Evolutionary conservation across 768 basidiomycete genomes (phyloP).

Genomic region (Calocera cornea): DNA sequence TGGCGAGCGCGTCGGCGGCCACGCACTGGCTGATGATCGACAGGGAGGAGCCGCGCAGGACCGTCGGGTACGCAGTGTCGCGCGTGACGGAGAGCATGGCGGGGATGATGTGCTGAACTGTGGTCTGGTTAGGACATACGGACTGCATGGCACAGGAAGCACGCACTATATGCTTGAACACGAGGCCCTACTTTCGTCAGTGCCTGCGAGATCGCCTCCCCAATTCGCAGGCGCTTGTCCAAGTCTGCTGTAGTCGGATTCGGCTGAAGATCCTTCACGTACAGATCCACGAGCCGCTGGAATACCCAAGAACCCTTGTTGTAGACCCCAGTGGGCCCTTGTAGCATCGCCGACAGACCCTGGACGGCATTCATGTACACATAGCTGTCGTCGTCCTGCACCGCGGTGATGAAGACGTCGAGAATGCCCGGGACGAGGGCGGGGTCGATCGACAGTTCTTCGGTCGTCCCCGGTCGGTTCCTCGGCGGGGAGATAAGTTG

Average conservation of each 20-base stretch:
- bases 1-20: conserved; percentile 45
- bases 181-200: conserved; percentile 59
- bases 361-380: conserved; percentile 87
- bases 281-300: conserved; percentile 40
- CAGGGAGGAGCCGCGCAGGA: conserved; percentile 53
- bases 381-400: conserved; percentile 92
- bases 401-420: conserved; percentile 68
- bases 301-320: conserved; percentile 48
- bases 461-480: conserved; percentile 6
- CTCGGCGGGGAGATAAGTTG: conserved; percentile 46
- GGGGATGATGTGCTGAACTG: conserved; percentile 58
- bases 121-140: conserved; percentile 19
- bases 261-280: conserved; percentile 37
- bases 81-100: conserved; percentile 53
- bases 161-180: conserved; percentile 52
- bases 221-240: conserved; percentile 60
- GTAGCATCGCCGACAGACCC: conserved; percentile 75
- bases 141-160: not conserved
- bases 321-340: conserved; percentile 61
- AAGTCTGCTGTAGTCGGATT: conserved; percentile 37
- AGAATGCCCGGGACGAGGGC: conserved; percentile 71
- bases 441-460: conserved; percentile 28
- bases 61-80: conserved; percentile 46
- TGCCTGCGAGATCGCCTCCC: conserved; percentile 71
- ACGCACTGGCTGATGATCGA: conserved; percentile 64